Evolutionary conservation across 306 rosid genomes (phyloP), one percentile per base, ranked within the genome.

Genomic region (Prinsepia uniflora): DNA sequence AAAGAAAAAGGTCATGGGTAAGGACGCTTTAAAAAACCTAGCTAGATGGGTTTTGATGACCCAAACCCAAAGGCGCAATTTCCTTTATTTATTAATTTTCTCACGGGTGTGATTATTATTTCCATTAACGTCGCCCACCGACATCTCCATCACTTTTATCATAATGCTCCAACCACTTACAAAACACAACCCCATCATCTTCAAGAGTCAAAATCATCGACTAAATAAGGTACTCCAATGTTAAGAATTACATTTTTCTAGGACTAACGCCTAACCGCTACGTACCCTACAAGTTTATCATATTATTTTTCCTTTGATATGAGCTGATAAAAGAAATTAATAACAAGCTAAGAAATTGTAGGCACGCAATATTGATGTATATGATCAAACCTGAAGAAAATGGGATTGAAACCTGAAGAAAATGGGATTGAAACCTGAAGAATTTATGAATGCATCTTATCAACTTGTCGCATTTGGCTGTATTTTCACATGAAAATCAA

Each of bases 71-170:
- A 2, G 58, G 6, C 17, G 44, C 47, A 24, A 30, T 24, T 57
- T 68, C 13, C 10, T 19, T 24, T 50, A 20, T 62, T 8, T 58
- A 46, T 65, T 50, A 20, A 72, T 53, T 79, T 64, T 30, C 24
- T 50, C 86, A 84, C 85, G 85, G 85, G 82, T 76, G 68, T 63
- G 76, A 72, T 78, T 65, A 75, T 75, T 42, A 49, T 79, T 65
- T 70, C 65, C 77, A 76, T 80, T 77, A 78, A 76, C 47, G 58
- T 76, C 76, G 36, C 36, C 78, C 87, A 78, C 77, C 80, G 7
- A 75, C 55, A 76, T 47, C 77, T 39, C 75, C 48, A 71, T 79
- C 53, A 55, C 81, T 76, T 84, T 74, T 70, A 30, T 76, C 46
- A 71, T 72, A 66, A 75, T 78, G 81, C 76, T 66, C 83, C 72